Evolutionary conservation across 2,329 filamentous ascomycete genomes (phyloP), one percentile per base, ranked within the genome.

Genomic region (Graphilbum sp.): DNA sequence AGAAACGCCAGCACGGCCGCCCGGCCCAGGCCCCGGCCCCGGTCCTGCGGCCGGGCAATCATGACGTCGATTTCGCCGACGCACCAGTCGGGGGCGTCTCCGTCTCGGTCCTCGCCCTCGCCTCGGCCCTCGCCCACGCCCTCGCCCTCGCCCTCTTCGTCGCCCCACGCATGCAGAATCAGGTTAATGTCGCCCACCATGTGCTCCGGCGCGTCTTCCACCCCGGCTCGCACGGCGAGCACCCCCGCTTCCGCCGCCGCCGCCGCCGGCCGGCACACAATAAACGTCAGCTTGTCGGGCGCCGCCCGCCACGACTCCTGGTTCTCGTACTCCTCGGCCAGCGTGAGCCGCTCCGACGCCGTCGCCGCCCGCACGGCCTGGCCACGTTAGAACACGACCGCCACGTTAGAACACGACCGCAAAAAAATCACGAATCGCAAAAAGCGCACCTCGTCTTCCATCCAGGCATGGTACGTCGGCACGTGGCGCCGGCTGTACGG

Each of bases 251-350:
- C 10, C 10, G 24, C 38, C 33, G 27, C 42, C 9, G 30, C 25
- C 4, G n/a, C 12, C 4, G 46, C 40, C 0, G 73, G 68, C 10
- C 65, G 60, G 52, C 85, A 94, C 38, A 82, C 58, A 53, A 96
- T 94, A 49, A 95, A 96, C 0, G 88, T 96, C 43, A 96, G 57
- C 60, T 96, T 96, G 58, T 96, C 87, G 20, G 62, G 57, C 32
- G 90, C 82, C 17, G 61, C 62, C 29, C 86, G 76, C 88, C 88
- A 96, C 45, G 76, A 84, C n/a, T 62, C 60, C 56, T 95, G 88
- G 76, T 95, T 96, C 36, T 74, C 71, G 56, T 90, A 85, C 63
- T 96, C 88, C 52, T 94, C 79, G 1, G 73, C 64, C 0, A 95
- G 63, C 0, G 71, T 76, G 36, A 96, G 67, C 0, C 79, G 82